A percentile compares a stretch with the other conserved stretches of the same genome.
These are phyloP conservation scores for Salix caprea DNA, from an alignment of 345 rosid species.

Conservation along the genomic window DNA sequence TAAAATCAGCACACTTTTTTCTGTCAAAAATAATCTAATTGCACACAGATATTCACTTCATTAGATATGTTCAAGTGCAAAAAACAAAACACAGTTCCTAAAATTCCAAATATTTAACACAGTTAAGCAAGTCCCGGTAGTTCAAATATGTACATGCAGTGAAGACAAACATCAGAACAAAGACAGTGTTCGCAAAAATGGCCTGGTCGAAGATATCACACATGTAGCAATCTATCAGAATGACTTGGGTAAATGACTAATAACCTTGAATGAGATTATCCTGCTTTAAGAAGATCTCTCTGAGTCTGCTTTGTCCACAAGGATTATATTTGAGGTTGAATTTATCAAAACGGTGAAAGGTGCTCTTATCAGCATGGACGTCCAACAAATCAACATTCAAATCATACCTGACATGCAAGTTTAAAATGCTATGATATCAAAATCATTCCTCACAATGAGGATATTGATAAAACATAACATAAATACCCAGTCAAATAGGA, in stretches of 20 bases:
- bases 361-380: constrained; percentile 56
- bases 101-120: not conserved
- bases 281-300: constrained; percentile 55
- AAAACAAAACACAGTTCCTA: not conserved
- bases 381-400: constrained; percentile 54
- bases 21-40: not conserved
- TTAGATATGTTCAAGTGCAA: not conserved
- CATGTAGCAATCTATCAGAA: not conserved
- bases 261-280: constrained; percentile 57
- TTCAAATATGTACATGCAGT: not conserved
- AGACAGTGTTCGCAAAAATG: not conserved
- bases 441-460: constrained; percentile 2
- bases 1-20: constrained; percentile 2
- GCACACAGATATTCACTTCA: not conserved
- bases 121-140: not conserved
- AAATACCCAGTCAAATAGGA: no score
- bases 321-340: constrained; percentile 59
- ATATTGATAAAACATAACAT: not conserved
- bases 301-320: constrained; percentile 57
- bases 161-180: not conserved
- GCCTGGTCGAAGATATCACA: not conserved
- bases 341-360: constrained; percentile 54
- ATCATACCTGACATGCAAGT: constrained; percentile 35
- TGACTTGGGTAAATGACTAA: not conserved
- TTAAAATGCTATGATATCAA: not conserved